Percentiles rank a stretch among this genome's conserved stretches.
Evolutionary conservation across 257 asterid genomes (phyloP).

Genomic region (Phtheirospermum japonicum): DNA sequence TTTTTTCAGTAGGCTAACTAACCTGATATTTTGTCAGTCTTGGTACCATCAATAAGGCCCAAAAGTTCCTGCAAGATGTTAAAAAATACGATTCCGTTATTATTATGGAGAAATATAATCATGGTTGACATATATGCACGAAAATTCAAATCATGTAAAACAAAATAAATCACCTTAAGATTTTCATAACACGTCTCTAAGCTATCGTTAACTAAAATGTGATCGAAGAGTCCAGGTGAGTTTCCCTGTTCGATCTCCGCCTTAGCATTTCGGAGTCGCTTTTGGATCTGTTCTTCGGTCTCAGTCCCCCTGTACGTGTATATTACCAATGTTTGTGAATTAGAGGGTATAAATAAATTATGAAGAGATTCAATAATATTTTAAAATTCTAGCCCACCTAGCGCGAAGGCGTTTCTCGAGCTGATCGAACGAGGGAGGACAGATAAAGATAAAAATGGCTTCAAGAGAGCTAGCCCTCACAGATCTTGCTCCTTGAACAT

Average conservation of each 20-base stretch:
- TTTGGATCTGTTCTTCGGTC: conserved; percentile 79
- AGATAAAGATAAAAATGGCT: conserved; percentile 73
- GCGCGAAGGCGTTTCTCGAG: conserved; percentile 88
- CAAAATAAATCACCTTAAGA: conserved; percentile 51
- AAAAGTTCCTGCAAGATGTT: conserved; percentile 45
- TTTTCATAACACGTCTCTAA: conserved; percentile 52
- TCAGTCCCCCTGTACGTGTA: conserved; percentile 60
- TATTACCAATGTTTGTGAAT: conserved; percentile 9
- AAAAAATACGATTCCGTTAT: conserved; percentile 1
- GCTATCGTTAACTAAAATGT: conserved; percentile 57
- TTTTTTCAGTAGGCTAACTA: conserved; percentile 18
- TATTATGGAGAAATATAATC: neutral
- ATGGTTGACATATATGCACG: neutral
- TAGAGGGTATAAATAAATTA: too few relatives aligned
- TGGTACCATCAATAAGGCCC: conserved; percentile 40
- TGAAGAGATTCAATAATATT: neutral
- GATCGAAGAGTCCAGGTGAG: conserved; percentile 66
- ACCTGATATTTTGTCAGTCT: conserved; percentile 39
- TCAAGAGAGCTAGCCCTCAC: conserved; percentile 74
- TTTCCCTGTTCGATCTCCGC: conserved; percentile 63
- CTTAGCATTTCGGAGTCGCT: conserved; percentile 62
- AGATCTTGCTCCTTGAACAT: conserved; percentile 86
- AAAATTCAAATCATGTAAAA: neutral
- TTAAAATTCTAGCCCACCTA: conserved; percentile 47
- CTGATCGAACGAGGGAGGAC: conserved; percentile 76